Evolutionary conservation across 176 grass and related monocot species (phyloP).

Genomic region (Rhynchospora breviuscula): DNA sequence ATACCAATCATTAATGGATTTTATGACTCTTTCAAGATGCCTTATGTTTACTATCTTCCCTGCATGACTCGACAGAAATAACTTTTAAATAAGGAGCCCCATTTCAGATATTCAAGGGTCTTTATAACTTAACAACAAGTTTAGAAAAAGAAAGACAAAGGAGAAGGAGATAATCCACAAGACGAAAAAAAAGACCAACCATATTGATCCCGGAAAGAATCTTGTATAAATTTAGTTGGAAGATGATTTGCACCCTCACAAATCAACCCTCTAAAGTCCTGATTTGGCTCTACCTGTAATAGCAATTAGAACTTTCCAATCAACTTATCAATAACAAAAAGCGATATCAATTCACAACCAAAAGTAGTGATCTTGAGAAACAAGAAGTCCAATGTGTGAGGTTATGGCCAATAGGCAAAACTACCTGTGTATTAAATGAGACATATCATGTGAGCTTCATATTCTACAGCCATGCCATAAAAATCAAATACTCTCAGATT

Average conservation of each 20-base stretch:
- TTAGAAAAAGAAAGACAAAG: background rate
- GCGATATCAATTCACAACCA: background rate
- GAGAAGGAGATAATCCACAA: background rate
- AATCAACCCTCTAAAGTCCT: constrained; percentile 82
- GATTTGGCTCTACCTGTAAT: constrained; percentile 92
- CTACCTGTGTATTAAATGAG: background rate
- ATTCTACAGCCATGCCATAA: background rate
- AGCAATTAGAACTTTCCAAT: background rate
- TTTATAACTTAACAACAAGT: constrained; percentile 12
- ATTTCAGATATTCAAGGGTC: constrained; percentile 8
- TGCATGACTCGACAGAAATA: constrained; percentile 54
- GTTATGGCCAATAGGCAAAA: background rate
- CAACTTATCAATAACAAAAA: background rate
- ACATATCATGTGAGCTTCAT: background rate
- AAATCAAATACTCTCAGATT: background rate
- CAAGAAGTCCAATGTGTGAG: background rate
- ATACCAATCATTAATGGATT: constrained; percentile 84
- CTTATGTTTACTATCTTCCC: constrained; percentile 94
- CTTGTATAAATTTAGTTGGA: constrained; percentile 80
- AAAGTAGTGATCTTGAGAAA: background rate
- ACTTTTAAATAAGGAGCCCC: constrained; percentile 5
- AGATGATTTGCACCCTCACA: constrained; percentile 88
- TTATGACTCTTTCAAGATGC: constrained; percentile 85
- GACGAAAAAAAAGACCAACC: constrained; percentile 37
- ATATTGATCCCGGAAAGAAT: constrained; percentile 62